Conservation (phyloP, 306 rosid genomes). For the Vigna trinervia region DNA sequence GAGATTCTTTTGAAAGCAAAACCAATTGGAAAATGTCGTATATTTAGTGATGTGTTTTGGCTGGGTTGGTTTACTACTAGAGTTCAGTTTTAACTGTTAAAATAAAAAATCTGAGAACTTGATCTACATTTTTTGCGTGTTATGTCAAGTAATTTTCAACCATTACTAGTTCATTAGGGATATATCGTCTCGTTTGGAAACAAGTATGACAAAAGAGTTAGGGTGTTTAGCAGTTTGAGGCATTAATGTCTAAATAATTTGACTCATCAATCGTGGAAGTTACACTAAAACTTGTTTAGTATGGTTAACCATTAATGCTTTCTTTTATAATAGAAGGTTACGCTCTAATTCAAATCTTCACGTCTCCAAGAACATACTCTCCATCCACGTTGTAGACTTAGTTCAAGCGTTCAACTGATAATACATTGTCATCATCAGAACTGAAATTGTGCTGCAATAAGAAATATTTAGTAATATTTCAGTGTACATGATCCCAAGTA, state of each 20-base stretch:
- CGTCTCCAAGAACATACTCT: slow-evolving; percentile 13
- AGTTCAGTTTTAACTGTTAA: too few species aligned
- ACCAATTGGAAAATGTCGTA: neutral
- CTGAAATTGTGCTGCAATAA: too few species aligned
- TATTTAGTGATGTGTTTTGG: neutral
- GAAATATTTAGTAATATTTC: too few species aligned
- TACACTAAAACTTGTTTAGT: neutral
- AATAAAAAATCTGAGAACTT: too few species aligned
- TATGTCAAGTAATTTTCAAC: too few species aligned
- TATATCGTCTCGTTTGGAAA: neutral
- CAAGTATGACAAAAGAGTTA: slow-evolving; percentile 12
- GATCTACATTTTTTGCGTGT: too few species aligned
- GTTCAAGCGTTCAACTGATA: slow-evolving; percentile 11
- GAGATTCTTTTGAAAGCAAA: slow-evolving; percentile 16
- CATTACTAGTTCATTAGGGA: too few species aligned
- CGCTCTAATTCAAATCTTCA: slow-evolving; percentile 8
- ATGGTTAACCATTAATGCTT: slow-evolving; percentile 14
- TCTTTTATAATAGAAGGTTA: slow-evolving; percentile 12
- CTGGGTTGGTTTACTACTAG: too few species aligned
- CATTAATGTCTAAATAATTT: slow-evolving; percentile 7
- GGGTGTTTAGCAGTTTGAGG: neutral
- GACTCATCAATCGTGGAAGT: neutral
- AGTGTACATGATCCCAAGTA: too few species aligned
- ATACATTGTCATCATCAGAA: too few species aligned
- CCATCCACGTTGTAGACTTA: neutral